These are phyloP conservation scores for Colletotrichum lupini DNA, from an alignment of 2,329 filamentous ascomycete species.

Conservation along the genomic window DNA sequence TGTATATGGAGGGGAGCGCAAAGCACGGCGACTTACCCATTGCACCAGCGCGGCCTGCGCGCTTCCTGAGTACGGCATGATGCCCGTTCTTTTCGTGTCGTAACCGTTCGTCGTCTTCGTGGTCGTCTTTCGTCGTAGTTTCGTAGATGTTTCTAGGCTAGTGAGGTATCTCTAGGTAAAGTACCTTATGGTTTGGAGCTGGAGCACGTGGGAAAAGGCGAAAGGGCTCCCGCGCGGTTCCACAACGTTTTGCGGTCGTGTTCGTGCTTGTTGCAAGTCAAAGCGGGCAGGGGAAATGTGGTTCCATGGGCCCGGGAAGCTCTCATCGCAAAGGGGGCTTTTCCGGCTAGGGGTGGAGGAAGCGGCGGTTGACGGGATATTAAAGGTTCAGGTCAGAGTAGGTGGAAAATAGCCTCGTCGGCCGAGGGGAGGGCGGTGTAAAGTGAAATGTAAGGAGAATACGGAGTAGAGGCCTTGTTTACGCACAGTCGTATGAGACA, in stretches of 20 bases:
- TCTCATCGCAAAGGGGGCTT: conserved; percentile 22
- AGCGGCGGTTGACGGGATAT: conserved; percentile 6
- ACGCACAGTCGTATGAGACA: conserved; percentile 22
- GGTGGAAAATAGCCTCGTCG: background rate
- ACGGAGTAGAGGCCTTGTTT: conserved; percentile 15
- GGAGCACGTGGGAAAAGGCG: conserved; percentile 26
- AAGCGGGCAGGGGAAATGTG: conserved; percentile 29
- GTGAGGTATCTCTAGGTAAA: background rate
- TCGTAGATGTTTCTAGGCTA: background rate
- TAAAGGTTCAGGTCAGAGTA: conserved; percentile 10
- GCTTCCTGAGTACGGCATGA: conserved; percentile 54
- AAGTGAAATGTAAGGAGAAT: conserved; percentile 15
- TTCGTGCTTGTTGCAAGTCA: conserved; percentile 29
- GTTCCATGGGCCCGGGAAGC: conserved; percentile 25
- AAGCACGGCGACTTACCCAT: conserved; percentile 55
- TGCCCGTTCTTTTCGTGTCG: conserved; percentile 21
- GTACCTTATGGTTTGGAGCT: background rate
- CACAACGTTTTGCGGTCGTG: conserved; percentile 21
- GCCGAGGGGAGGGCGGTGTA: conserved; percentile 18
- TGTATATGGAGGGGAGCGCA: conserved; percentile 13
- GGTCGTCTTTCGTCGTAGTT: conserved; percentile 5
- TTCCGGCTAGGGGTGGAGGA: background rate
- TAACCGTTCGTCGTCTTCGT: background rate
- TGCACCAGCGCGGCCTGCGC: conserved; percentile 67
- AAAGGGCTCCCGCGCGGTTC: conserved; percentile 18